Conservation (phyloP, 257 asterid genomes). For the Solanum ossicruentum region DNA sequence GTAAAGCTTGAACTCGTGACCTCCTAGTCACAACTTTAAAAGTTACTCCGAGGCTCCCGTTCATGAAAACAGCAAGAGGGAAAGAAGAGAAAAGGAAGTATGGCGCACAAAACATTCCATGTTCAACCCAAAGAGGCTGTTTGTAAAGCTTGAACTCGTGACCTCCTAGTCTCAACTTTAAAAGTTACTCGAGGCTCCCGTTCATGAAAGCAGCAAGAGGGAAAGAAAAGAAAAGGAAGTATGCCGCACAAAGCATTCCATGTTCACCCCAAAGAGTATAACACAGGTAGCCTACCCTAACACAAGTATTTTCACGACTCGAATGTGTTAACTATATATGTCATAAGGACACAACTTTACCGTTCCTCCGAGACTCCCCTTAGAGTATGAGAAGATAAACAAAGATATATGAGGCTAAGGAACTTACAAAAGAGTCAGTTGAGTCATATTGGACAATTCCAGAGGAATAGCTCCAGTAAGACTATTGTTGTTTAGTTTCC, state of each 20-base stretch:
- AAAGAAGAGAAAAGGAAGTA: not conserved
- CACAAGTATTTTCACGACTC: not conserved
- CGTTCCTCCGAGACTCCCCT: not conserved
- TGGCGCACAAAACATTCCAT: not conserved
- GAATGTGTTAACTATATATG: not conserved
- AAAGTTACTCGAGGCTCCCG: no score
- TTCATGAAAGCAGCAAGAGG: not conserved
- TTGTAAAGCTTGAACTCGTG: no score
- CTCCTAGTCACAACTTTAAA: no score
- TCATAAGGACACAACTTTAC: not conserved
- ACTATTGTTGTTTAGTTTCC: conserved; percentile 85
- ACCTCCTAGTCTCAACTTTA: no score
- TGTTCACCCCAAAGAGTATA: not conserved
- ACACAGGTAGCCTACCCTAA: not conserved
- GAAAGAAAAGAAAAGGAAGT: not conserved
- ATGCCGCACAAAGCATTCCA: not conserved
- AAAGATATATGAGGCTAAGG: conserved; percentile 4
- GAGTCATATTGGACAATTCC: conserved; percentile 65
- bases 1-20: no score
- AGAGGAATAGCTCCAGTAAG: conserved; percentile 70
- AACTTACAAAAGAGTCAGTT: conserved; percentile 61
- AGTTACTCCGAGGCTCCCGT: no score
- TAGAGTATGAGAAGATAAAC: not conserved
- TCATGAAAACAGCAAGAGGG: not conserved
- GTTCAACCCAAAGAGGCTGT: not conserved